phyloP scores from a whole-genome alignment of 148 eudicot genomes.

The Agrostemma githago region DNA sequence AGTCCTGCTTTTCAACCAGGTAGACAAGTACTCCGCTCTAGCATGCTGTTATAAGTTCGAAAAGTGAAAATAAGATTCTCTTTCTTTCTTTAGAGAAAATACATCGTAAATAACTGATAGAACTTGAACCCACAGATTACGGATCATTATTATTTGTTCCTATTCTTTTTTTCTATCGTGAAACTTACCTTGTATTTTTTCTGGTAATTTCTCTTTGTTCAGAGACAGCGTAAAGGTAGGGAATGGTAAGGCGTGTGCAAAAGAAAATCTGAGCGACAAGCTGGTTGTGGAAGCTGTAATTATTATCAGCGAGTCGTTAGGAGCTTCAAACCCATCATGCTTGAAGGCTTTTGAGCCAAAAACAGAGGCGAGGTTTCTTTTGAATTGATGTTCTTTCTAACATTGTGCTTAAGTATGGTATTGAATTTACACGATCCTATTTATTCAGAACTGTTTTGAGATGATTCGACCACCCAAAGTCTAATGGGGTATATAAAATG shows the following conservation, averaged over 20 bases:
- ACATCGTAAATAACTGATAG: neutral
- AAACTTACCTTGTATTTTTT: neutral
- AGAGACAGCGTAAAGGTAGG: slow-evolving; percentile 67
- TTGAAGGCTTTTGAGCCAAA: slow-evolving; percentile 38
- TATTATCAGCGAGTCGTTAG: slow-evolving; percentile 49
- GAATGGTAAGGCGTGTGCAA: slow-evolving; percentile 49
- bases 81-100: neutral
- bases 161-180: neutral
- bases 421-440: neutral
- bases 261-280: slow-evolving; percentile 32
- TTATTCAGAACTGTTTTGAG: neutral
- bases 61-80: too few species aligned
- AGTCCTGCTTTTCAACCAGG: slow-evolving; percentile 57
- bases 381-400: neutral
- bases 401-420: neutral
- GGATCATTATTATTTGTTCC: neutral
- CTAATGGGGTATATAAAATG: too few species aligned
- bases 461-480: too few species aligned
- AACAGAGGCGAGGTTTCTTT: slow-evolving; percentile 59
- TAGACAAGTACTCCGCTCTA: slow-evolving; percentile 24
- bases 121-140: neutral
- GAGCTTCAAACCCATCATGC: slow-evolving; percentile 44
- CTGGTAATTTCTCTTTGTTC: slow-evolving; percentile 7
- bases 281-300: slow-evolving; percentile 63
- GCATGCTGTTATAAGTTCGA: neutral